Base-by-base conservation (phyloP, 202 grass and related monocot species). In the Zizania palustris region DNA sequence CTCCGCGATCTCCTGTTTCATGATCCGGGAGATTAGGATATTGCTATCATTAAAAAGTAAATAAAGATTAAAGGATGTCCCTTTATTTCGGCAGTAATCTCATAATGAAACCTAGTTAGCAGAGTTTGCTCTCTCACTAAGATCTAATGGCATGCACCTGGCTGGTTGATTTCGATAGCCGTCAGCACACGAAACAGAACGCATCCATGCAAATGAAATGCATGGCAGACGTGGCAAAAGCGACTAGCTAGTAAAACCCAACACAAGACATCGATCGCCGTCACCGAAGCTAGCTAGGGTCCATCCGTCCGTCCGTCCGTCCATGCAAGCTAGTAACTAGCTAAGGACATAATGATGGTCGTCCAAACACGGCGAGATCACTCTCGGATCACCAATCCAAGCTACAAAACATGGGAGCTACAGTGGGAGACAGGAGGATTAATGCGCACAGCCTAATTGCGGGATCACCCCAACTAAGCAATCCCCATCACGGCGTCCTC, bases 401-500 rank as follows among this genome's bases (percentile, higher is more conserved):
- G 53, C 21, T 46, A 6, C 61, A 58, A 56, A 56, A 16, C 75
- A 60, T 13, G 33, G 33, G 79, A 43, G 48, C 65, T n/a, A 0
- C 48, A 36, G 19, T 19, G 56, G 85, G 69, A 56, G 86, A 71
- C 65, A 88, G 0, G 64, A 49, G 1, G 71, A 80, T 88, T 60
- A 84, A 21, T 71, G 13, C 69, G 56, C 63, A 63, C 16, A 50
- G 54, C 69, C 44, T 60, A 88, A 75, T 14, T 55, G 11, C 75
- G 40, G 38, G 19, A 51, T 28, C 28, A 28, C 70, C 70, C 21
- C 48, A 40, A 12, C 80, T 69, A 50, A 53, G 66, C 67, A 80
- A 45, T 45, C 18, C 20, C 67, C 22, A 86, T 86, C 56, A 80
- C 80, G 19, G 40, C 80, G 86, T 84, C 86, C 36, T 45, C 69